These are phyloP conservation scores for Tetrapisispora namnaoensis DNA, from an alignment of 805 yeast species.

Conservation along the genomic window DNA sequence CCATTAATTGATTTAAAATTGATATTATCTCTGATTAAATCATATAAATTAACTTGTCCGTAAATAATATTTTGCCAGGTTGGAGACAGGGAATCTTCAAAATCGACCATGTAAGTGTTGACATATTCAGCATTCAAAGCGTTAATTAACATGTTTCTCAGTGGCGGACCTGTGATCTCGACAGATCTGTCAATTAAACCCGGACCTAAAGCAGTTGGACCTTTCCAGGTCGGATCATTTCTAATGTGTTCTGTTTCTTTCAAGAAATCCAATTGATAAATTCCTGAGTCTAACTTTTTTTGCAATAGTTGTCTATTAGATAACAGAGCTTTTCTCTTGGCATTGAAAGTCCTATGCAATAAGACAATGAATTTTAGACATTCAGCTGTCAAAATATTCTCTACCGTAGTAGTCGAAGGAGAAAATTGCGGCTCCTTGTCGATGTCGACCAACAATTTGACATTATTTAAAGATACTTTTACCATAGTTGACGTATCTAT, in stretches of 20 bases:
- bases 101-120: conserved; percentile 78
- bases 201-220: conserved; percentile 51
- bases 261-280: conserved; percentile 46
- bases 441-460: conserved; percentile 29
- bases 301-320: conserved; percentile 55
- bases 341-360: conserved; percentile 64
- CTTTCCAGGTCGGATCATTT: conserved; percentile 66
- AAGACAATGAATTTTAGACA: conserved; percentile 61
- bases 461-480: conserved; percentile 26
- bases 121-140: conserved; percentile 66
- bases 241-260: conserved; percentile 62
- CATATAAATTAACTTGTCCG: conserved; percentile 72
- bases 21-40: conserved; percentile 62
- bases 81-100: conserved; percentile 78
- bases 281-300: conserved; percentile 49
- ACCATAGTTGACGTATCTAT: too few species aligned
- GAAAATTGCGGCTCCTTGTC: conserved; percentile 21
- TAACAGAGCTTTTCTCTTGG: conserved; percentile 47
- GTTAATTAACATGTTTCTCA: conserved; percentile 73
- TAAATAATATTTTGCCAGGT: conserved; percentile 73
- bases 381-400: conserved; percentile 32
- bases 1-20: conserved; percentile 35
- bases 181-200: conserved; percentile 67
- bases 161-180: conserved; percentile 82
- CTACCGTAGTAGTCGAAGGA: conserved; percentile 33